Conservation (phyloP, 2,329 filamentous ascomycete genomes). For the Penicillium frequentans region DNA sequence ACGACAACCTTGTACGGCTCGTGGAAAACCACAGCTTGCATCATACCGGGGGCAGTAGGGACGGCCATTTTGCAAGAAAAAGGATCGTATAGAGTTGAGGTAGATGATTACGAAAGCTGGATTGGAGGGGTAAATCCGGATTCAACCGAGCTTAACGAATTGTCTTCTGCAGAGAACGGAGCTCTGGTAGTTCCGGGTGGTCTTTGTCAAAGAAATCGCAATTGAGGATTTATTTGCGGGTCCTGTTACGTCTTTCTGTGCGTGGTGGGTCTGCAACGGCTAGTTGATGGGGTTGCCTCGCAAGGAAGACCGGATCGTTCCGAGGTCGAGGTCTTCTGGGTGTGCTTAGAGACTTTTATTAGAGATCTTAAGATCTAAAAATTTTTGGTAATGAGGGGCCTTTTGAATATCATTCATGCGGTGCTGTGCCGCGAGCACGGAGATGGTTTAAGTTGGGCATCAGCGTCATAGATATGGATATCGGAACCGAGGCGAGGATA, state of each 20-base stretch:
- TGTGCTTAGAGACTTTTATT: too few species aligned
- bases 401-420: neutral
- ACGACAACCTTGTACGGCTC: conserved; percentile 72
- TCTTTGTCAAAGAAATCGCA: conserved; percentile 2
- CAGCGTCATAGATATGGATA: too few species aligned
- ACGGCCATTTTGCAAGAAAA: neutral
- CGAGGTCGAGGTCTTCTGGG: neutral
- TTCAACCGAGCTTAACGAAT: neutral
- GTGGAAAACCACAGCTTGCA: conserved; percentile 89
- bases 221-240: conserved; percentile 18
- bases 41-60: conserved; percentile 48
- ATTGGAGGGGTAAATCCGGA: neutral
- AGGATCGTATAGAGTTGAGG: neutral
- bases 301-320: neutral
- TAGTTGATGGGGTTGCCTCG: neutral
- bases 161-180: neutral
- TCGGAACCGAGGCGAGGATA: too few species aligned
- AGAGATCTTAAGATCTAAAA: neutral
- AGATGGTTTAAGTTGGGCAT: too few species aligned
- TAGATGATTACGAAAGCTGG: neutral
- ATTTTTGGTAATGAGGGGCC: neutral
- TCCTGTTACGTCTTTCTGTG: conserved; percentile 18
- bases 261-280: conserved; percentile 15
- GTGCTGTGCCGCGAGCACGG: too few species aligned
- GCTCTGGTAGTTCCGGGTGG: conserved; percentile 4